Evolutionary conservation across 208 protist genomes (phyloP).

Genomic region (Wallacemonas rigidus): DNA sequence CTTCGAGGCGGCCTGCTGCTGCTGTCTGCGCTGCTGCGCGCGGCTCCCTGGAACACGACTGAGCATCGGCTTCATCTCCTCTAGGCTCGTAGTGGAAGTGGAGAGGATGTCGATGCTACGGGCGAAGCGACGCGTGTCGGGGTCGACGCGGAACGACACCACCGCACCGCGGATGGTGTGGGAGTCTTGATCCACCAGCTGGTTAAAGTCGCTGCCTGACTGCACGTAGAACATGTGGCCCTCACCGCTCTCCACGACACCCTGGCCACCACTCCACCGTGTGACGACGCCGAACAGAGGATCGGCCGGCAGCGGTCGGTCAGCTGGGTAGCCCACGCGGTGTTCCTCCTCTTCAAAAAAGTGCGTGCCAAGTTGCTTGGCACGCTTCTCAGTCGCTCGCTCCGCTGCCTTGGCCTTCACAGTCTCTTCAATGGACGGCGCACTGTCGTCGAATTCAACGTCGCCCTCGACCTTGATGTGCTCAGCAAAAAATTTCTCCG

Average conservation of each 20-base stretch:
- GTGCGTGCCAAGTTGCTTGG: constrained; percentile 21
- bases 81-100: constrained; percentile 38
- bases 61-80: constrained; percentile 54
- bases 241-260: constrained; percentile 71
- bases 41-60: constrained; percentile 28
- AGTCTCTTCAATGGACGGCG: constrained; percentile 41
- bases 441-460: constrained; percentile 49
- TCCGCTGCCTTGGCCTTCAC: constrained; percentile 41
- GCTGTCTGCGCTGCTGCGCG: constrained; percentile 6
- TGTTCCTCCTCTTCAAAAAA: constrained; percentile 26
- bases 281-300: constrained; percentile 83
- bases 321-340: constrained; percentile 5
- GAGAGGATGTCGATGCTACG: constrained; percentile 69
- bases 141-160: constrained; percentile 66
- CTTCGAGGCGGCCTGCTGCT: no score
- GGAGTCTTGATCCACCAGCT: constrained; percentile 69
- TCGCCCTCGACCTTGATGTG: constrained; percentile 57
- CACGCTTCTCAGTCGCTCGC: constrained; percentile 26
- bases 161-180: constrained; percentile 77
- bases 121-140: constrained; percentile 50
- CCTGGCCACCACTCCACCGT: constrained; percentile 89
- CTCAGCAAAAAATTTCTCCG: constrained; percentile 72
- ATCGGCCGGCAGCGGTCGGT: constrained; percentile 34
- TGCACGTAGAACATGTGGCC: constrained; percentile 73
- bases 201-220: constrained; percentile 72